Evolutionary conservation across 345 rosid species (phyloP), one percentile per base, ranked within the genome.

Genomic region (Mallotus nudiflorus): DNA sequence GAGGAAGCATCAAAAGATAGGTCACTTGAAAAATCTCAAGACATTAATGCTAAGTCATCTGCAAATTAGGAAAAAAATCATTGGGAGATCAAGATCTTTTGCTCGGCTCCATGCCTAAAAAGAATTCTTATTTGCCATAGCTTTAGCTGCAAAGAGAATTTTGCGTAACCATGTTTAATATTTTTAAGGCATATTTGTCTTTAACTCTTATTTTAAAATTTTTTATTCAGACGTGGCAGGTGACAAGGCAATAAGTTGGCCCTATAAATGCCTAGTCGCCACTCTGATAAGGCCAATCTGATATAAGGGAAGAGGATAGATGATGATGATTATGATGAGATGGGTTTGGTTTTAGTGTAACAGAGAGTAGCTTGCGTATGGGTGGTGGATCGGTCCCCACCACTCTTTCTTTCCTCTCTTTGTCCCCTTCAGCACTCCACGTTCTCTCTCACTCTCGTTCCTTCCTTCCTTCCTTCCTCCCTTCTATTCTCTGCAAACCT

Each of bases 1-100:
- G 97, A 91, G 69, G 97, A 85, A 73, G 97, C 97, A 51, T 91
- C 97, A 22, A 91, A 89, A 73, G 91, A 85, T 67, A 93, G 97
- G 48, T 91, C 88, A 6, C 88, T 91, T 49, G 73, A 76, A 67
- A 91, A 87, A 79, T 82, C 97, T 20, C 91, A 83, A 61, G 85
- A 83, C 73, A 86, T 91, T 39, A 95, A 89, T 66, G 50, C 80
- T 6, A 80, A 77, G 51, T 51, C 84, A 37, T 75, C 63, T 28
- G 18, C 71, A 35, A 76, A 76, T 56, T 83, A 77, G n/a, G 91
- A 86, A 29, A 83, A 73, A 18, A 53, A 25, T 67, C 79, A 76
- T 87, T 49, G 91, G 90, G 29, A 82, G 95, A 40, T 89, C 97
- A 40, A 83, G 97, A 74, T 89, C 97, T 53, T 82, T 91, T 57